These are phyloP conservation scores for Spencermartinsiella ligniputridi DNA, from an alignment of 1,139 yeast genomes.

Conservation along the genomic window DNA sequence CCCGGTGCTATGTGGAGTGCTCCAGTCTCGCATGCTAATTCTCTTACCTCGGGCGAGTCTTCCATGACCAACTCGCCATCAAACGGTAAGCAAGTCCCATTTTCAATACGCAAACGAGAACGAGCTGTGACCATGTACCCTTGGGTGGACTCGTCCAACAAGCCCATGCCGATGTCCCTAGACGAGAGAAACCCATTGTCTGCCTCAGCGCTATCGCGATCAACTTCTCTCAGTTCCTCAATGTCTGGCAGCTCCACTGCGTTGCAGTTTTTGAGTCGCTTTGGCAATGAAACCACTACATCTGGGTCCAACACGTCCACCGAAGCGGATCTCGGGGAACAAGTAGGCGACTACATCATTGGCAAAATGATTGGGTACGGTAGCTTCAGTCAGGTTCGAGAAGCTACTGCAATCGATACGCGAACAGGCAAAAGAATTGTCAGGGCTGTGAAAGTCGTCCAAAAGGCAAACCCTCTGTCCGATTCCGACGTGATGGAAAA, in stretches of 20 bases:
- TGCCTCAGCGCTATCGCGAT: slow-evolving; percentile 12
- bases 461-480: slow-evolving; percentile 26
- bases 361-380: slow-evolving; percentile 88
- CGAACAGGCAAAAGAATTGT: slow-evolving; percentile 38
- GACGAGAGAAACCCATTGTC: not conserved
- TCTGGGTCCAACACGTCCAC: slow-evolving; percentile 5
- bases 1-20: slow-evolving; percentile 8
- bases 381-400: slow-evolving; percentile 89
- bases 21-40: slow-evolving; percentile 9
- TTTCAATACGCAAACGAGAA: slow-evolving; percentile 19
- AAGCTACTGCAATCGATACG: slow-evolving; percentile 44
- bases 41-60: slow-evolving; percentile 6
- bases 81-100: slow-evolving; percentile 10
- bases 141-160: slow-evolving; percentile 2
- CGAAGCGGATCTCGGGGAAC: slow-evolving; percentile 48
- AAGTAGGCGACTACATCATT: slow-evolving; percentile 39
- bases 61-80: slow-evolving; percentile 8
- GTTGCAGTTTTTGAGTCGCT: slow-evolving; percentile 37
- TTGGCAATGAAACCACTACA: slow-evolving; percentile 25
- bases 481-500: slow-evolving; percentile 28
- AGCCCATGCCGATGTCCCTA: not conserved
- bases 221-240: slow-evolving; percentile 14
- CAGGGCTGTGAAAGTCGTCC: slow-evolving; percentile 76
- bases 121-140: slow-evolving; percentile 23
- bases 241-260: slow-evolving; percentile 36